These are phyloP conservation scores for Ailanthus altissimus DNA, from an alignment of 345 rosid species.

Conservation along the genomic window DNA sequence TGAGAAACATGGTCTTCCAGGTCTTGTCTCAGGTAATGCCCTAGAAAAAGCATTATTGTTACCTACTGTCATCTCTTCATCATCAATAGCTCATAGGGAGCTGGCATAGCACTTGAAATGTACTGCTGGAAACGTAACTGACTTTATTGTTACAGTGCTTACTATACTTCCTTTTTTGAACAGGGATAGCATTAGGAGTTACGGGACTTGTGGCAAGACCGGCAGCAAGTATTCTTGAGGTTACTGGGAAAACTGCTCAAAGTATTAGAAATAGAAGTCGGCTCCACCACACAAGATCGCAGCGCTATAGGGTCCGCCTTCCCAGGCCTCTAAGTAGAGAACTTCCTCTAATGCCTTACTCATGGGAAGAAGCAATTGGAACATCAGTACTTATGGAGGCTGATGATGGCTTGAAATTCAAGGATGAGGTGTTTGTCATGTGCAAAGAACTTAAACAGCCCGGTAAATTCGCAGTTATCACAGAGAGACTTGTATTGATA, in stretches of 20 bases:
- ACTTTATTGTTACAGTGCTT: background rate
- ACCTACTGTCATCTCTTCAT: background rate
- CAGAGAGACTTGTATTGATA: constrained; percentile 61
- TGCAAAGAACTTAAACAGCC: constrained; percentile 77
- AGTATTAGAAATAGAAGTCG: constrained; percentile 88
- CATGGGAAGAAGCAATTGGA: constrained; percentile 94
- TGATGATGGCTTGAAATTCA: constrained; percentile 58
- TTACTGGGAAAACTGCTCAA: constrained; percentile 89
- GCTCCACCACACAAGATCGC: constrained; percentile 57
- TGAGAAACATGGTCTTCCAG: constrained; percentile 95
- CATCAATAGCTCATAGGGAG: background rate
- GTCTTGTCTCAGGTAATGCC: constrained; percentile 77
- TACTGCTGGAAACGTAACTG: background rate
- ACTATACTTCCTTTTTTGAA: background rate
- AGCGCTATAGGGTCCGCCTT: constrained; percentile 61
- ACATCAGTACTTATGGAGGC: constrained; percentile 64
- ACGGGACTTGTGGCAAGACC: constrained; percentile 98
- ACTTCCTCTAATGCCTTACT: constrained; percentile 78
- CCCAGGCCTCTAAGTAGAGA: constrained; percentile 82
- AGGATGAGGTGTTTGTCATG: constrained; percentile 58
- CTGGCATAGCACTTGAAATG: background rate
- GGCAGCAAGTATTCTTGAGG: constrained; percentile 94
- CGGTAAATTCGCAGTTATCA: constrained; percentile 66
- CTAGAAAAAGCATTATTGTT: background rate
- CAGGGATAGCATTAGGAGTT: constrained; percentile 85